Evolutionary conservation across 2,329 filamentous ascomycete species (phyloP).

Genomic region (Fusarium virguliforme): DNA sequence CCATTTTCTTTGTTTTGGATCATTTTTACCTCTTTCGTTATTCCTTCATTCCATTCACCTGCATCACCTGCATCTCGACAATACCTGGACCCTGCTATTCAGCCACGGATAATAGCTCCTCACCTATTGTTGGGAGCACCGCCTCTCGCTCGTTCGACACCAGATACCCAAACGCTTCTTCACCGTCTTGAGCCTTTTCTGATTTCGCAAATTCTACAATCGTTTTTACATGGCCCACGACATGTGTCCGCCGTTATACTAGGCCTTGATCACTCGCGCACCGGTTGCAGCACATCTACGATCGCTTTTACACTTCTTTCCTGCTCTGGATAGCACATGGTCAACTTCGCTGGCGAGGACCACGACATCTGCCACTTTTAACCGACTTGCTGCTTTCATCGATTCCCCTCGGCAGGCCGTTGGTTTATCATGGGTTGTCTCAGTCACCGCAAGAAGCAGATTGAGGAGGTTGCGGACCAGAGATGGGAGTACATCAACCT

Average conservation of each 20-base stretch:
- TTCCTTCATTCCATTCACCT: conserved; percentile 46
- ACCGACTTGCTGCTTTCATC: conserved; percentile 28
- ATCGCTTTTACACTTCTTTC: conserved; percentile 31
- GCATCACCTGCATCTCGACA: conserved; percentile 26
- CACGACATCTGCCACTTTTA: conserved; percentile 55
- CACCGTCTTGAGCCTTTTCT: background rate
- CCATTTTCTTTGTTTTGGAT: conserved; percentile 25
- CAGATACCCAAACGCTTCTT: background rate
- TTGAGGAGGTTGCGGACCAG: conserved; percentile 83
- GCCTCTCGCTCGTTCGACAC: background rate
- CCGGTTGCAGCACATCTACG: conserved; percentile 44
- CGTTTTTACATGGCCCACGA: conserved; percentile 23
- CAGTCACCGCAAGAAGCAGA: conserved; percentile 73
- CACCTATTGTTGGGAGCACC: conserved; percentile 19
- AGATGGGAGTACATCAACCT: conserved; percentile 92
- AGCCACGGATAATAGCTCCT: conserved; percentile 29
- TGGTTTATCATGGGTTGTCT: conserved; percentile 73
- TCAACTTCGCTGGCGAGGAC: conserved; percentile 68
- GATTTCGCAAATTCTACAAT: conserved; percentile 17
- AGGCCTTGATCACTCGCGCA: conserved; percentile 36
- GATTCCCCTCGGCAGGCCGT: conserved; percentile 33
- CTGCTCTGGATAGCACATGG: conserved; percentile 53
- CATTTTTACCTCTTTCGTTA: conserved; percentile 42
- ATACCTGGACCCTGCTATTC: conserved; percentile 30
- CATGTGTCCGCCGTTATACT: conserved; percentile 38